These are phyloP conservation scores for Backusella morwellensis DNA, from an alignment of 192 early-diverging fungal species.

Conservation along the genomic window DNA sequence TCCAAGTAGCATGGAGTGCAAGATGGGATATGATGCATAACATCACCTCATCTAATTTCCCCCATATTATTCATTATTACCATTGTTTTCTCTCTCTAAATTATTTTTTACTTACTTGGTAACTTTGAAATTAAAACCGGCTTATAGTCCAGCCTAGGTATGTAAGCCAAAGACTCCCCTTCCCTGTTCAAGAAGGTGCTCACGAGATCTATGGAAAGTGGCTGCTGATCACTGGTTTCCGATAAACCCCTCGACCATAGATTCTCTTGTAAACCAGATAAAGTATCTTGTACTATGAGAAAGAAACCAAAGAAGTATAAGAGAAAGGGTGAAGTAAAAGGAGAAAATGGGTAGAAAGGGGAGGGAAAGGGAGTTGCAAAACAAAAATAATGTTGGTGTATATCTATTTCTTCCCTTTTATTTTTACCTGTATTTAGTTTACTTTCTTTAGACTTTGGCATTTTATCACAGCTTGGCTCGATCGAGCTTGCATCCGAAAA, in stretches of 20 bases:
- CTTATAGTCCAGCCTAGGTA: conserved; percentile 27
- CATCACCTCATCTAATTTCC: conserved; percentile 27
- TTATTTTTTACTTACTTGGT: conserved; percentile 29
- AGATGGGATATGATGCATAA: conserved; percentile 25
- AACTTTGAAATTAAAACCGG: conserved; percentile 33
- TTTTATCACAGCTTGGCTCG: background rate
- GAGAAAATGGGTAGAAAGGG: background rate
- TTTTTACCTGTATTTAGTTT: background rate
- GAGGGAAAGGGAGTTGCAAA: background rate
- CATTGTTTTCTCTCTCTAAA: background rate
- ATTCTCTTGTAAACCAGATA: background rate
- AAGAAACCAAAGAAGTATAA: background rate
- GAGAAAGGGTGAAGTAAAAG: background rate
- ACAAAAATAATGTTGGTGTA: background rate
- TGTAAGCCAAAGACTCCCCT: conserved; percentile 5
- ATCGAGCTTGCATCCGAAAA: background rate
- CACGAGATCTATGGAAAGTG: background rate
- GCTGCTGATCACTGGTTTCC: background rate
- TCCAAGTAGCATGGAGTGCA: conserved; percentile 16
- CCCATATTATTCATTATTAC: background rate
- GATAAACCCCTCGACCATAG: background rate
- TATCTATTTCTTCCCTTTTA: background rate
- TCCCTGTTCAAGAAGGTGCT: background rate
- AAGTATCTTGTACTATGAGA: background rate
- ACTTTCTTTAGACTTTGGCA: background rate